These are phyloP conservation scores for Miscanthus lutarioriparius DNA, from an alignment of 176 grass and related monocot species.

Conservation along the genomic window DNA sequence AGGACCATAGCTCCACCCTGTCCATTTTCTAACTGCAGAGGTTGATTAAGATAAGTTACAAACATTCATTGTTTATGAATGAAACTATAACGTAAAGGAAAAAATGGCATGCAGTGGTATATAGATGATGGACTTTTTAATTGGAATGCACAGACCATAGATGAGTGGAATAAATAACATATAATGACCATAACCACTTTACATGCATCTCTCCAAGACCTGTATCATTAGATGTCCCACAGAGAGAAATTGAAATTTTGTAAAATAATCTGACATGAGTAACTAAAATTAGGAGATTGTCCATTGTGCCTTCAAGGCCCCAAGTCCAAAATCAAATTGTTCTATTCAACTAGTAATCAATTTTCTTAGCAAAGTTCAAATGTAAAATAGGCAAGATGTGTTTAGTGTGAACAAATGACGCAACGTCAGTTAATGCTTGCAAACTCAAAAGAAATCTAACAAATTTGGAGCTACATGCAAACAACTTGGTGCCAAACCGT, in stretches of 20 bases:
- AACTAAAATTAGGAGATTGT: slow-evolving; percentile 6
- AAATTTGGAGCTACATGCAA: not conserved
- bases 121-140: not conserved
- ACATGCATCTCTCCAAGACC: not conserved
- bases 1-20: slow-evolving; percentile 41
- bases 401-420: not conserved
- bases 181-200: not conserved
- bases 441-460: slow-evolving; percentile 22
- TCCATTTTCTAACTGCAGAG: slow-evolving; percentile 58
- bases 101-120: slow-evolving; percentile 3
- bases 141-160: not conserved
- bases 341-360: slow-evolving; percentile 14
- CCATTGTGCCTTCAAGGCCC: not conserved
- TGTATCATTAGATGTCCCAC: not conserved
- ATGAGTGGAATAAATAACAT: slow-evolving; percentile 23
- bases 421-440: slow-evolving; percentile 9
- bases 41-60: slow-evolving; percentile 24
- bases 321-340: not conserved
- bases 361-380: not conserved
- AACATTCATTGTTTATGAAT: not conserved
- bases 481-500: not conserved
- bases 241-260: not conserved
- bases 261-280: not conserved
- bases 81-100: slow-evolving; percentile 14
- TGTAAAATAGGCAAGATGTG: not conserved